phyloP scores from a whole-genome alignment of 805 yeast species.

The Teunomyces cretensis region DNA sequence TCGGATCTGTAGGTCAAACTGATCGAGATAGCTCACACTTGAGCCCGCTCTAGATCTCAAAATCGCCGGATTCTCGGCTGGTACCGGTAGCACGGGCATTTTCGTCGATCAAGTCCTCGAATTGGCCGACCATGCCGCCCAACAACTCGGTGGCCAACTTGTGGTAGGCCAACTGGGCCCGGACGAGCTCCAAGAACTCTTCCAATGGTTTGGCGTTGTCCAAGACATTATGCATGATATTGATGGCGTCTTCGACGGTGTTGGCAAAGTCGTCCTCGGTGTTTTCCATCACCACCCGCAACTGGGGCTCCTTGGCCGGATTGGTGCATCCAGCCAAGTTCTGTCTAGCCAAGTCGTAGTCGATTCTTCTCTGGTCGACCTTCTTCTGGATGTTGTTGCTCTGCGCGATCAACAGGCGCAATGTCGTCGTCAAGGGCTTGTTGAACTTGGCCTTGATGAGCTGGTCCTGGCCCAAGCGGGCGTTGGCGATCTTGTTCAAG shows the following conservation, averaged over 20 bases:
- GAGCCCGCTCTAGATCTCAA: constrained; percentile 19
- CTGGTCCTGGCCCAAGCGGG: constrained; percentile 79
- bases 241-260: constrained; percentile 83
- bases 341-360: constrained; percentile 74
- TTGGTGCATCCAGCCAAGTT: constrained; percentile 40
- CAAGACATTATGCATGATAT: constrained; percentile 77
- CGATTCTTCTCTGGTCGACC: constrained; percentile 75
- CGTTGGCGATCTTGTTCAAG: constrained; percentile 75
- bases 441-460: constrained; percentile 70
- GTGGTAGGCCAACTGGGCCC: constrained; percentile 80
- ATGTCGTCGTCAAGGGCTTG: constrained; percentile 59
- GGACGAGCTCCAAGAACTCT: constrained; percentile 64
- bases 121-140: constrained; percentile 60
- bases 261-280: constrained; percentile 89
- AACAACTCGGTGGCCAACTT: constrained; percentile 70
- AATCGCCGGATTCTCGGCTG: constrained; percentile 31
- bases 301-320: constrained; percentile 62
- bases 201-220: constrained; percentile 67
- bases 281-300: constrained; percentile 74
- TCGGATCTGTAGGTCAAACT: too few relatives aligned
- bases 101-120: constrained; percentile 62
- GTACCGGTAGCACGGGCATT: constrained; percentile 14
- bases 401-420: constrained; percentile 58
- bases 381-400: constrained; percentile 68
- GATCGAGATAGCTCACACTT: too few relatives aligned